Conservation (phyloP, 768 basidiomycete genomes). For the Daedaleopsis sinensis region DNA sequence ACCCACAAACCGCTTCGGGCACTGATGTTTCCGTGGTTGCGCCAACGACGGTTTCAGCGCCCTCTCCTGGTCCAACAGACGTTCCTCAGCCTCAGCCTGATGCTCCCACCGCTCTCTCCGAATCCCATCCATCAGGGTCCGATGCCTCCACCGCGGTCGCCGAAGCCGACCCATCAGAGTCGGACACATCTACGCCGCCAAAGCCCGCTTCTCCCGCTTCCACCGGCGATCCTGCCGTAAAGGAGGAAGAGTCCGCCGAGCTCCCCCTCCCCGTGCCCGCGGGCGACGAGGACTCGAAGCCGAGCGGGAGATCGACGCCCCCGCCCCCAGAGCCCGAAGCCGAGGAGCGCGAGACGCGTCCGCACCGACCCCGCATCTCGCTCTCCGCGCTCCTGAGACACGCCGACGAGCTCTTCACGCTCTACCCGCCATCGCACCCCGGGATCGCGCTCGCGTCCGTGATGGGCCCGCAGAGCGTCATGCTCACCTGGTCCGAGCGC, state of each 20-base stretch:
- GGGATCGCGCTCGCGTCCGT: slow-evolving; percentile 55
- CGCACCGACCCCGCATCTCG: slow-evolving; percentile 37
- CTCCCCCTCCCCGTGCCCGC: not conserved
- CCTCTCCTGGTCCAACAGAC: too few relatives aligned
- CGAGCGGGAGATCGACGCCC: slow-evolving; percentile 5
- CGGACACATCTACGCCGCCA: too few relatives aligned
- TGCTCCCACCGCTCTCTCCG: too few relatives aligned
- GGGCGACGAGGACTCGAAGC: slow-evolving; percentile 13
- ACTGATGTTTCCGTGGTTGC: not conserved
- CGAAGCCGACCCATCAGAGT: not conserved
- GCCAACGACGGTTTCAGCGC: too few relatives aligned
- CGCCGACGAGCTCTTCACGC: slow-evolving; percentile 60
- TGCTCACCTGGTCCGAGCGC: slow-evolving; percentile 72
- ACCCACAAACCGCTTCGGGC: not conserved
- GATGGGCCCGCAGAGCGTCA: slow-evolving; percentile 78
- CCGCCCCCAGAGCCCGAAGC: slow-evolving; percentile 8
- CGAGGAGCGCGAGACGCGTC: not conserved
- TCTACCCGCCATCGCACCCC: slow-evolving; percentile 63
- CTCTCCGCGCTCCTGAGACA: slow-evolving; percentile 54
- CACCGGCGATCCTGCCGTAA: not conserved
- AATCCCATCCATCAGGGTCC: not conserved
- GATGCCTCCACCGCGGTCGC: not conserved
- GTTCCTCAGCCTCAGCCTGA: too few relatives aligned
- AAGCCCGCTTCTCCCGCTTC: too few relatives aligned
- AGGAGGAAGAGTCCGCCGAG: not conserved